These are phyloP conservation scores for Pharus latifolius DNA, from an alignment of 176 grass and related monocot genomes.

Conservation along the genomic window DNA sequence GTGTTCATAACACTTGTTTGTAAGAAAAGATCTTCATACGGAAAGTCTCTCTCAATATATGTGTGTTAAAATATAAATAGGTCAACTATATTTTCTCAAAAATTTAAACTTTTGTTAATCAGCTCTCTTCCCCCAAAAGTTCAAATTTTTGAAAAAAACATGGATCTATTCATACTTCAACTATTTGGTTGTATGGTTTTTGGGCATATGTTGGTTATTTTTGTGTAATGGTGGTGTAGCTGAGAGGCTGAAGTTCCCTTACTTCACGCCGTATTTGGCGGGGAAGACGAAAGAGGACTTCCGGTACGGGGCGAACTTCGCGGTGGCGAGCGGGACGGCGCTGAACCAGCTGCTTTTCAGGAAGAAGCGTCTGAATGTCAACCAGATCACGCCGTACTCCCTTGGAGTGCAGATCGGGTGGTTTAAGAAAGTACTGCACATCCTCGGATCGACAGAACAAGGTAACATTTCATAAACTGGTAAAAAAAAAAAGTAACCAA, in stretches of 20 bases:
- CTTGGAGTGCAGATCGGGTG: constrained; percentile 52
- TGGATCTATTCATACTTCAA: too few relatives aligned
- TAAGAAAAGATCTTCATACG: too few relatives aligned
- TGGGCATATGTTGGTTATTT: neutral
- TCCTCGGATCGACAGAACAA: constrained; percentile 10
- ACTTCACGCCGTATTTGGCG: constrained; percentile 39
- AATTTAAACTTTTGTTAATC: too few relatives aligned
- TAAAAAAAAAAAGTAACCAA: too few relatives aligned
- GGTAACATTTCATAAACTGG: neutral
- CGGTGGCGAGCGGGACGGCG: constrained; percentile 60
- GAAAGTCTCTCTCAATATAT: too few relatives aligned
- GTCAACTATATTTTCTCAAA: too few relatives aligned
- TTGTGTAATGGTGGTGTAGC: constrained; percentile 2
- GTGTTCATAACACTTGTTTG: too few relatives aligned
- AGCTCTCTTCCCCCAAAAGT: too few relatives aligned
- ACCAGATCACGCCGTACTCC: constrained; percentile 38
- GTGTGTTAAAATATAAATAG: too few relatives aligned
- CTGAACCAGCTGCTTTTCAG: constrained; percentile 45
- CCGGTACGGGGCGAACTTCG: constrained; percentile 63
- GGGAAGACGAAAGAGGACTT: constrained; percentile 38
- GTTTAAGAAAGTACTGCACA: constrained; percentile 49
- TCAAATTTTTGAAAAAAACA: too few relatives aligned
- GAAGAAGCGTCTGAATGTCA: constrained; percentile 27
- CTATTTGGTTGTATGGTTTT: too few relatives aligned
- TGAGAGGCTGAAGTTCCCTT: constrained; percentile 36